Conservation (phyloP, 2,329 filamentous ascomycete genomes). For the Colletotrichum sp. region DNA sequence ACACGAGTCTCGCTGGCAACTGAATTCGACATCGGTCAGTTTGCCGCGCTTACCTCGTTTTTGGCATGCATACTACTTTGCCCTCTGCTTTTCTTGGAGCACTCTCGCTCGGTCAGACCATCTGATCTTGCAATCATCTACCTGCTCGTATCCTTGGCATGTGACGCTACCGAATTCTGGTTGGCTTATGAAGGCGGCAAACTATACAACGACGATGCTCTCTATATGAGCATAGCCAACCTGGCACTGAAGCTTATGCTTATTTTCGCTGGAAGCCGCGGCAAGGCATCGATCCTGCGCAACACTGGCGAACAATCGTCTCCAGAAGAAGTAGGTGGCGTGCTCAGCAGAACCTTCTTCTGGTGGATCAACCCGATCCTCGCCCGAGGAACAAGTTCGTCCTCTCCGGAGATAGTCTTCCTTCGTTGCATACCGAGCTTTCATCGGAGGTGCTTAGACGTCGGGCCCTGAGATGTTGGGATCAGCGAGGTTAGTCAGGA, state of each 20-base stretch:
- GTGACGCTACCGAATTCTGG: not conserved
- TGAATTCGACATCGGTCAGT: not conserved
- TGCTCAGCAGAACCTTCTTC: not conserved
- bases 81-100: not conserved
- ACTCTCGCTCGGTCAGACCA: not conserved
- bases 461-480: not conserved
- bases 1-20: not conserved
- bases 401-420: not conserved
- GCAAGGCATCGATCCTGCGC: not conserved
- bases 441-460: not conserved
- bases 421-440: not conserved
- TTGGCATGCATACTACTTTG: not conserved
- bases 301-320: not conserved
- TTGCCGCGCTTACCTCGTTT: not conserved
- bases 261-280: not conserved
- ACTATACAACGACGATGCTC: not conserved
- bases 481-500: not conserved
- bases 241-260: not conserved
- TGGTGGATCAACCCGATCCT: slow-evolving; percentile 14
- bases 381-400: not conserved
- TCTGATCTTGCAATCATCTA: not conserved
- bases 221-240: not conserved
- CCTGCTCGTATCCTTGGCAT: not conserved
- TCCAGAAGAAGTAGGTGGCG: not conserved
- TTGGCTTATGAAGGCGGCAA: not conserved